Conservation (phyloP, 371 early-diverging fungal genomes). For the Sporodiniella umbellata region DNA sequence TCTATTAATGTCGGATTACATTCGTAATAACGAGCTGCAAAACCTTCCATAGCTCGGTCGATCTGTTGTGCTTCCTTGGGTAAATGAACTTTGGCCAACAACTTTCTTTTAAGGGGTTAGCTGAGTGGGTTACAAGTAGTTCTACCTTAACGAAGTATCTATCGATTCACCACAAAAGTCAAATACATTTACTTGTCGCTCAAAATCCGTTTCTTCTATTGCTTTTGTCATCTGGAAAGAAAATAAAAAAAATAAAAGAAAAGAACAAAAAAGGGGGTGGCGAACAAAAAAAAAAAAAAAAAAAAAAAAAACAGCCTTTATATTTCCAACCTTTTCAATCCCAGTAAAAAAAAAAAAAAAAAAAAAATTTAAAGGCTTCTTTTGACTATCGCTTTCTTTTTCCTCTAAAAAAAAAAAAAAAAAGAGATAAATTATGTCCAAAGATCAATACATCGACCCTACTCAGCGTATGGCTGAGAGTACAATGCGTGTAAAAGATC, state of each 20-base stretch:
- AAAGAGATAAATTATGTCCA: slow-evolving; percentile 1
- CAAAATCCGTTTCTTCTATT: slow-evolving; percentile 16
- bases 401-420: background rate
- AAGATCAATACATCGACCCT: slow-evolving; percentile 14
- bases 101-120: slow-evolving; percentile 47
- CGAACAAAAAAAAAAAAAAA: background rate
- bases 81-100: slow-evolving; percentile 72
- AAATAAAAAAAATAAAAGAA: background rate
- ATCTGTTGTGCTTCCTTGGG: slow-evolving; percentile 92
- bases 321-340: background rate
- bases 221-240: slow-evolving; percentile 13
- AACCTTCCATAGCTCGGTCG: slow-evolving; percentile 83
- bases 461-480: slow-evolving; percentile 34
- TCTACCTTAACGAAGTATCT: slow-evolving; percentile 71
- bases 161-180: slow-evolving; percentile 69
- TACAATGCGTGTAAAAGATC: slow-evolving; percentile 36
- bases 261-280: background rate
- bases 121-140: background rate
- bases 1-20: slow-evolving; percentile 69
- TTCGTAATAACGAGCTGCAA: slow-evolving; percentile 75
- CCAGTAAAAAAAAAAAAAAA: background rate
- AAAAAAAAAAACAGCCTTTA: too few species aligned
- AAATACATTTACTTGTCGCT: slow-evolving; percentile 52
- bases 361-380: too few species aligned
- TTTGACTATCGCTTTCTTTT: background rate